Base-by-base conservation (phyloP, 1,284 basidiomycete species). In the Neolentinus lepideus region DNA sequence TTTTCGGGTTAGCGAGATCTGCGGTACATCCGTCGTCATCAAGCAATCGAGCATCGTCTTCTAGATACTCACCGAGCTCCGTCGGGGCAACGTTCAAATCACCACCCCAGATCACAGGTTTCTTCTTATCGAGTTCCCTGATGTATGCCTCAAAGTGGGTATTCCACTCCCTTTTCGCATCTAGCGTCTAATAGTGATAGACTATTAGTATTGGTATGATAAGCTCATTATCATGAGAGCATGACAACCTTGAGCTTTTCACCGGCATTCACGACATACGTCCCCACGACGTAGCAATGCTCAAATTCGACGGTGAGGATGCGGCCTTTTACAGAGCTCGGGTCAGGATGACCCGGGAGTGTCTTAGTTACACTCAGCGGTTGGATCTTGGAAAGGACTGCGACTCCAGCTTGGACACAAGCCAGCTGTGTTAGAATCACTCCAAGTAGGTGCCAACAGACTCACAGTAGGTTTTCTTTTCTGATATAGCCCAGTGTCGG, bases 251-350 rank as follows among this genome's bases (percentile, higher is more conserved):
- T 92, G 48, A 95, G 74, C 1, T 79, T 76, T 56, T 81, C 73
- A 8, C 93, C 93, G 0, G 93, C 91, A 63, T 95, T 95, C n/a
- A 89, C 85, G 24, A 90, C 89, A 60, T 95, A 95, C 1, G 92
- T 94, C 10, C 85, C 90, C 43, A 94, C 73, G 8, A 95, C 60
- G 60, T 84, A 93, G 55, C 72, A 81, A 45, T 75, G 79, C 50
- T 82, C 79, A 61, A 91, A 94, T 66, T 94, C 92, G 25, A 93
- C 71, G 1, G 88, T 92, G 35, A 93, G 70, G 54, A 91, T 84
- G n/a, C 88, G 79, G 11, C 90, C 89, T 65, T 90, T 90, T 52
- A 85, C 77, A 6, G 71, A 70, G 9, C 65, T 68, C 9, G 81
- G 76, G 56, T 88, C 73, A 11, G 88, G 87, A 67, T 90, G 85